Evolutionary conservation across 2,329 filamentous ascomycete species (phyloP).

Genomic region (Aureobasidium sp.): DNA sequence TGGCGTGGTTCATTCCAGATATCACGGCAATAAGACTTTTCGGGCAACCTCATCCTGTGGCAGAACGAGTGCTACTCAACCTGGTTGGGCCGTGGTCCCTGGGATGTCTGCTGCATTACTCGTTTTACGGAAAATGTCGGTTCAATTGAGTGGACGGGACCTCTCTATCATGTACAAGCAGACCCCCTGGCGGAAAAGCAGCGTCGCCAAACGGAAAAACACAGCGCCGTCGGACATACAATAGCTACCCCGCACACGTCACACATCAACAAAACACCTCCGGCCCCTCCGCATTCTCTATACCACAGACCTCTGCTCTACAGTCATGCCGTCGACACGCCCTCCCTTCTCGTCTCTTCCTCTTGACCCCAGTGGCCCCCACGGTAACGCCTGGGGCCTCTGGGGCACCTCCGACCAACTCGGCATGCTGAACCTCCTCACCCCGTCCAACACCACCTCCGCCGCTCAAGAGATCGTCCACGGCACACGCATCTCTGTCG

Average conservation of each 20-base stretch:
- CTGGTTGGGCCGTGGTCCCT: background rate
- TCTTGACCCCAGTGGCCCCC: conserved; percentile 40
- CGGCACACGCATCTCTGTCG: conserved; percentile 48
- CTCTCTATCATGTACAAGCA: too few relatives aligned
- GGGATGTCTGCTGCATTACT: background rate
- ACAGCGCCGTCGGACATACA: background rate
- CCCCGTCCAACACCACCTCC: conserved; percentile 39
- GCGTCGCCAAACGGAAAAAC: background rate
- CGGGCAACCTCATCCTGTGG: background rate
- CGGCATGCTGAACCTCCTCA: conserved; percentile 16
- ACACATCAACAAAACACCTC: background rate
- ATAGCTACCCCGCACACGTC: background rate
- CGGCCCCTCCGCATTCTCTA: background rate
- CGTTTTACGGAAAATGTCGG: background rate
- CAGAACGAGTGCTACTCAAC: background rate
- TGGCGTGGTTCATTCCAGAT: background rate
- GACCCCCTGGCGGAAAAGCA: background rate
- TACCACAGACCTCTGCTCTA: background rate
- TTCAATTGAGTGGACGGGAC: background rate
- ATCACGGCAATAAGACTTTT: background rate
- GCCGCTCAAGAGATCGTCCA: conserved; percentile 47
- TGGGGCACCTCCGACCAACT: conserved; percentile 11
- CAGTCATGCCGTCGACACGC: background rate
- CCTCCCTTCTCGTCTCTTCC: conserved; percentile 29
- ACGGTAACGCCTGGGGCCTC: conserved; percentile 32